Percentiles rank a stretch among this genome's conserved stretches.
These are phyloP conservation scores for Jacaranda copaia DNA, from an alignment of 257 asterid genomes.

Conservation along the genomic window DNA sequence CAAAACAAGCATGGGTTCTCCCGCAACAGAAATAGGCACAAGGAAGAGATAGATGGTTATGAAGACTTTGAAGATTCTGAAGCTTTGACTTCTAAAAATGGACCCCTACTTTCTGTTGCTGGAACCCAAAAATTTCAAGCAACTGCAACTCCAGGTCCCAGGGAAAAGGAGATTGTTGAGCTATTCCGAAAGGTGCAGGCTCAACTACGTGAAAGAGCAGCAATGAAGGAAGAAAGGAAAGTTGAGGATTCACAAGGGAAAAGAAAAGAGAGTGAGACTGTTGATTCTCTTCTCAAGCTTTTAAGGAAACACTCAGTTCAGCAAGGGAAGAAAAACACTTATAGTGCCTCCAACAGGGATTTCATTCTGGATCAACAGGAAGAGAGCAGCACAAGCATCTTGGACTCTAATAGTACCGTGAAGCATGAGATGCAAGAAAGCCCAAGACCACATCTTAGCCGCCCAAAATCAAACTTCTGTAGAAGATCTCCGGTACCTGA, in stretches of 20 bases:
- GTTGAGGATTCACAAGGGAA: constrained; percentile 62
- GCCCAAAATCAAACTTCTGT: constrained; percentile 84
- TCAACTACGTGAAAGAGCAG: constrained; percentile 84
- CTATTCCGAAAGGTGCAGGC: constrained; percentile 94
- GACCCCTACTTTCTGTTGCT: constrained; percentile 61
- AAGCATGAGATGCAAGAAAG: constrained; percentile 52
- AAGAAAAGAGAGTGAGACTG: constrained; percentile 87
- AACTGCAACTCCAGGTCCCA: constrained; percentile 79
- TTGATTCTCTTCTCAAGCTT: constrained; percentile 93
- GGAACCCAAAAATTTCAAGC: constrained; percentile 68
- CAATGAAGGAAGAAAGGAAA: constrained; percentile 77
- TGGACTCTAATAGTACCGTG: constrained; percentile 41
- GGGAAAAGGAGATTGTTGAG: constrained; percentile 93
- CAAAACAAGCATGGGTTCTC: constrained; percentile 74
- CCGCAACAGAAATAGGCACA: constrained; percentile 67
- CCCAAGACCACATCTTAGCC: constrained; percentile 48
- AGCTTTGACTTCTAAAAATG: constrained; percentile 69
- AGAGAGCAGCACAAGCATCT: constrained; percentile 40
- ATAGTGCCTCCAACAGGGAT: constrained; percentile 47
- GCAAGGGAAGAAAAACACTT: constrained; percentile 67
- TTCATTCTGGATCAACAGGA: constrained; percentile 67
- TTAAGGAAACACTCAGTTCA: constrained; percentile 88
- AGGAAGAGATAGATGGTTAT: constrained; percentile 65
- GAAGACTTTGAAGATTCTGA: constrained; percentile 77
- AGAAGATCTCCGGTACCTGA: constrained; percentile 82